Evolutionary conservation across 129 eudicot species (phyloP).

Genomic region (Smallanthus sonchifolius): DNA sequence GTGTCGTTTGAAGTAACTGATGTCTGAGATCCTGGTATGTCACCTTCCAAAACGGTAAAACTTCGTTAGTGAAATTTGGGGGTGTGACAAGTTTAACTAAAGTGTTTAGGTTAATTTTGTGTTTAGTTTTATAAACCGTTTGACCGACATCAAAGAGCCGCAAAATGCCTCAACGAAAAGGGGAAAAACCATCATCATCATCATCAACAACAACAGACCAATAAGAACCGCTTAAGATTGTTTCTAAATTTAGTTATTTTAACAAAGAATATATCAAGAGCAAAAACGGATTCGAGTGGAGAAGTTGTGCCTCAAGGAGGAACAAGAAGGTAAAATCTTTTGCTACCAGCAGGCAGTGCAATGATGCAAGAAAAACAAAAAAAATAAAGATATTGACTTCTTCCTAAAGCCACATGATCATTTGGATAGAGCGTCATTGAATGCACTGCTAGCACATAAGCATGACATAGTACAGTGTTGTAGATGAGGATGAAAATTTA

Average conservation of each 20-base stretch:
- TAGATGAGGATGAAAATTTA: too few species aligned
- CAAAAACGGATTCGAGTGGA: too few species aligned
- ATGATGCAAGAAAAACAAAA: not conserved
- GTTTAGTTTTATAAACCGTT: too few species aligned
- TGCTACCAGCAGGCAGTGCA: not conserved
- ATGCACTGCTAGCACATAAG: not conserved
- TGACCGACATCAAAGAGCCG: too few species aligned
- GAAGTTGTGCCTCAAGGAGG: too few species aligned
- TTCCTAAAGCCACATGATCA: not conserved
- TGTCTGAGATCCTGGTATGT: too few species aligned
- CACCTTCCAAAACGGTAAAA: too few species aligned
- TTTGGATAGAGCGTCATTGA: too few species aligned
- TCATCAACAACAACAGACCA: not conserved
- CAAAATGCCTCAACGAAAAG: not conserved
- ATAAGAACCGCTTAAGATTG: not conserved
- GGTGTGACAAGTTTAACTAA: too few species aligned
- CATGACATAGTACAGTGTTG: not conserved
- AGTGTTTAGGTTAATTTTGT: too few species aligned
- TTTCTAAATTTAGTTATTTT: not conserved
- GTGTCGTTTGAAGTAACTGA: too few species aligned
- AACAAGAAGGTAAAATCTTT: not conserved
- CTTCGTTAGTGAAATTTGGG: too few species aligned
- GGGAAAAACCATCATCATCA: not conserved
- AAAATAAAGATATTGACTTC: not conserved
- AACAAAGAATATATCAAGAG: not conserved